These are phyloP conservation scores for Liquidambar formosana DNA, from an alignment of 164 flowering plant species.

Conservation along the genomic window DNA sequence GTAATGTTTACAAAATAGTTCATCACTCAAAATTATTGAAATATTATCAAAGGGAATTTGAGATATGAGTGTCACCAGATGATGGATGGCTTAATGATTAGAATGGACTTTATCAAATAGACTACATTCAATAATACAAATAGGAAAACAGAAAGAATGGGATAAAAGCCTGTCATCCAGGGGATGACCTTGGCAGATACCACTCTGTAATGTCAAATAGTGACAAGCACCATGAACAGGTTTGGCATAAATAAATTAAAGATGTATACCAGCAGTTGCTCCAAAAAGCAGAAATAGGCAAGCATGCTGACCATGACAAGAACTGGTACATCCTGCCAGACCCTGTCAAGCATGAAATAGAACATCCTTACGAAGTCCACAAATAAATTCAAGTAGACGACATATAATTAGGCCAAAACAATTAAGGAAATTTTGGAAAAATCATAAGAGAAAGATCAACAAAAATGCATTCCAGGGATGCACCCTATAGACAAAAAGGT, in stretches of 20 bases:
- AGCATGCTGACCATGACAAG: constrained; percentile 89
- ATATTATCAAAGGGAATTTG: neutral
- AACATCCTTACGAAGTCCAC: neutral
- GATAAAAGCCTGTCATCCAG: too few relatives aligned
- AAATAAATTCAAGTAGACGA: neutral
- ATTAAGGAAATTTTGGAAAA: too few relatives aligned
- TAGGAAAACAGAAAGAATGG: too few relatives aligned
- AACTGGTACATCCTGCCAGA: constrained; percentile 83
- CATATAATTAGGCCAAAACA: neutral
- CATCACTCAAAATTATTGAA: neutral
- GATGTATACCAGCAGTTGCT: constrained; percentile 73
- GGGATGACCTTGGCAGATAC: too few relatives aligned
- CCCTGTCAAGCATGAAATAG: constrained; percentile 40
- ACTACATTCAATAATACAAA: too few relatives aligned
- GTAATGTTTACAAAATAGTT: neutral
- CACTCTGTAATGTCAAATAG: too few relatives aligned
- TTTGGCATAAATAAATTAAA: neutral
- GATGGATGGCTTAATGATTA: too few relatives aligned
- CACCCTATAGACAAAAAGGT: too few relatives aligned
- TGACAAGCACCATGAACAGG: neutral
- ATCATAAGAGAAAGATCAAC: too few relatives aligned
- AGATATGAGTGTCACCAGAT: too few relatives aligned
- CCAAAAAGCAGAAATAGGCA: constrained; percentile 84
- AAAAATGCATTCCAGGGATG: too few relatives aligned
- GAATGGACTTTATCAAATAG: too few relatives aligned